Evolutionary conservation across 2,329 filamentous ascomycete genomes (phyloP).

Genomic region (Phyllosticta citribraziliensis): DNA sequence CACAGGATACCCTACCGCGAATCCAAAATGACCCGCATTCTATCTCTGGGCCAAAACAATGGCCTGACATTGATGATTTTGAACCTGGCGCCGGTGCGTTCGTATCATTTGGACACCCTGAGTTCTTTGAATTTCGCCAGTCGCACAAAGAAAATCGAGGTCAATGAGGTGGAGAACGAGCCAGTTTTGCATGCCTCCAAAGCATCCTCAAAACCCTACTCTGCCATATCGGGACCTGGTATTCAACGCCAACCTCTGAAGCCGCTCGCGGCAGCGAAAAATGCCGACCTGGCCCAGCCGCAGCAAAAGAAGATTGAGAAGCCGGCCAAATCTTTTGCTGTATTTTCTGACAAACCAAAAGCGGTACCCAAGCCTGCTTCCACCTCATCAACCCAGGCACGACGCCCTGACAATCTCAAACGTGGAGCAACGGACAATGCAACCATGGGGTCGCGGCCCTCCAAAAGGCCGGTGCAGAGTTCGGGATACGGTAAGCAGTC

Average conservation of each 20-base stretch:
- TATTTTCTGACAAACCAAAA: slow-evolving; percentile 64
- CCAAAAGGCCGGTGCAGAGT: slow-evolving; percentile 23
- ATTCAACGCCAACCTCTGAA: slow-evolving; percentile 23
- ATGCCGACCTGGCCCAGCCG: slow-evolving; percentile 50
- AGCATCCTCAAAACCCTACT: slow-evolving; percentile 15
- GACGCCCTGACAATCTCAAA: slow-evolving; percentile 33
- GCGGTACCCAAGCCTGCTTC: background rate
- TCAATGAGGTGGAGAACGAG: slow-evolving; percentile 91
- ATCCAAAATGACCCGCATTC: slow-evolving; percentile 93
- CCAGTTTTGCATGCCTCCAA: slow-evolving; percentile 54
- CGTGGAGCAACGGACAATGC: slow-evolving; percentile 33
- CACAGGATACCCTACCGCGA: slow-evolving; percentile 81
- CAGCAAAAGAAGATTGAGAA: slow-evolving; percentile 50
- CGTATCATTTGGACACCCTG: slow-evolving; percentile 86
- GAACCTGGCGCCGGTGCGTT: slow-evolving; percentile 82
- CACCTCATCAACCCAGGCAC: slow-evolving; percentile 9
- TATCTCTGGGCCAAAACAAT: slow-evolving; percentile 88
- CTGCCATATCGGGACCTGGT: slow-evolving; percentile 20
- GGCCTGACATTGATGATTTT: slow-evolving; percentile 95
- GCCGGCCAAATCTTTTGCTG: slow-evolving; percentile 73
- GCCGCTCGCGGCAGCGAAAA: slow-evolving; percentile 50
- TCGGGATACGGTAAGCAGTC: slow-evolving; percentile 13
- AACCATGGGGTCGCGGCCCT: slow-evolving; percentile 18
- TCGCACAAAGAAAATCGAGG: slow-evolving; percentile 89
- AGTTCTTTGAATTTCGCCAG: slow-evolving; percentile 94